Evolutionary conservation across 352 stramenopile genomes (phyloP).

Genomic region (Phytophthora brassicae): DNA sequence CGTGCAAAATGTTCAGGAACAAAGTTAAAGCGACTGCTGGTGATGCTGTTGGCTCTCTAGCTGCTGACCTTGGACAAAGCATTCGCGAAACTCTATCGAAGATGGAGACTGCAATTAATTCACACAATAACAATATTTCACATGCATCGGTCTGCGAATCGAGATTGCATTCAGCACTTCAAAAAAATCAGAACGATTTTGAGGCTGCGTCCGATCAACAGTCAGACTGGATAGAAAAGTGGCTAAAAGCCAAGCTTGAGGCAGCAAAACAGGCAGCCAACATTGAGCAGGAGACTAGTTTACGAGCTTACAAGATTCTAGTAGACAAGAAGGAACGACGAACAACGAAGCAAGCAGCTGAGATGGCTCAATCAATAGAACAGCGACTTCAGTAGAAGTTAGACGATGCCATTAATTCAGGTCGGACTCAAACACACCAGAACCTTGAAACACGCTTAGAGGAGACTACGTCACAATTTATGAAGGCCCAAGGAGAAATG

Average conservation of each 20-base stretch:
- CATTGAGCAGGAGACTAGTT: neutral
- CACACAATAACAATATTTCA: too few relatives aligned
- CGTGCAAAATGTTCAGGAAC: neutral
- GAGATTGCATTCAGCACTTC: neutral
- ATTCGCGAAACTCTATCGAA: neutral
- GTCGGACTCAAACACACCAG: neutral
- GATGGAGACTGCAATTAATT: neutral
- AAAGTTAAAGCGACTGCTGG: neutral
- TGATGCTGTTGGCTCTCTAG: neutral
- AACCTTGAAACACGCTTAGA: neutral
- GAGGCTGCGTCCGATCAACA: neutral
- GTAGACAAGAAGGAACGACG: neutral
- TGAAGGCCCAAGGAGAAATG: neutral
- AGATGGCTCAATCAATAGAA: neutral
- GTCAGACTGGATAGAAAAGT: constrained; percentile 1
- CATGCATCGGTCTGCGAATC: neutral
- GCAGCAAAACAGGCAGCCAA: neutral
- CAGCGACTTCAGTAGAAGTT: neutral
- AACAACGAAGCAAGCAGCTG: neutral
- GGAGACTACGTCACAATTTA: neutral
- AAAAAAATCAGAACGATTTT: neutral
- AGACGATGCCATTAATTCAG: neutral
- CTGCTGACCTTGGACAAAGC: neutral
- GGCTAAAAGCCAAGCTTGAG: neutral
- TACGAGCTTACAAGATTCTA: neutral